Evolutionary conservation across 2,329 filamentous ascomycete species (phyloP).

Genomic region (Fusarium ramigenum): DNA sequence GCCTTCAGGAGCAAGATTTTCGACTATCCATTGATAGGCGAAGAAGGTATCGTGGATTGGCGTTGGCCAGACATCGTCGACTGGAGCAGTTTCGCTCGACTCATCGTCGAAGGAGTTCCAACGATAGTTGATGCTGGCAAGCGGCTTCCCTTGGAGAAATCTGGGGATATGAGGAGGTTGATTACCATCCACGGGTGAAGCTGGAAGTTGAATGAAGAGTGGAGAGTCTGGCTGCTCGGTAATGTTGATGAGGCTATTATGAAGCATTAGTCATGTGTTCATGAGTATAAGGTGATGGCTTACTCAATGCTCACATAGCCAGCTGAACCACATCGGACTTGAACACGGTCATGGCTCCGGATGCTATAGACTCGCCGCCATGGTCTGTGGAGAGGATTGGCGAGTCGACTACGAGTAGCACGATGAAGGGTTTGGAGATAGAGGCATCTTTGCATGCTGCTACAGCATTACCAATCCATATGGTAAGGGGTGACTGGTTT

Average conservation of each 20-base stretch:
- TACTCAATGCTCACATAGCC: constrained; percentile 63
- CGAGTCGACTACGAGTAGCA: constrained; percentile 10
- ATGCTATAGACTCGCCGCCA: constrained; percentile 34
- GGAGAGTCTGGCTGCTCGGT: constrained; percentile 51
- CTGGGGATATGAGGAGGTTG: constrained; percentile 48
- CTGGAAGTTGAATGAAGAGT: constrained; percentile 65
- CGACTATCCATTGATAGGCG: constrained; percentile 63
- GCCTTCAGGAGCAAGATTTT: constrained; percentile 53
- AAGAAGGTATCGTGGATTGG: constrained; percentile 66
- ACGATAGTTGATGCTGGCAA: constrained; percentile 68
- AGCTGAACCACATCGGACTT: constrained; percentile 59
- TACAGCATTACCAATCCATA: constrained; percentile 19
- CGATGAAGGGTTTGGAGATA: constrained; percentile 19
- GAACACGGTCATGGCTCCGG: constrained; percentile 51
- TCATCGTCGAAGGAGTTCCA: constrained; percentile 53
- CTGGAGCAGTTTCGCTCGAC: constrained; percentile 40
- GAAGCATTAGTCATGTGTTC: constrained; percentile 25
- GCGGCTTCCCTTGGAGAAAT: constrained; percentile 55
- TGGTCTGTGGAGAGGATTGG: not conserved
- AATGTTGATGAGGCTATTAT: constrained; percentile 60
- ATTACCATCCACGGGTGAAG: constrained; percentile 50
- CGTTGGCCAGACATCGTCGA: constrained; percentile 57
- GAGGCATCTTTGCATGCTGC: constrained; percentile 41
- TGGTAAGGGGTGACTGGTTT: not conserved
- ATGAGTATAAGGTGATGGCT: constrained; percentile 31